Conservation (phyloP, 2,329 filamentous ascomycete genomes). For the Tolypocladium amazonense region DNA sequence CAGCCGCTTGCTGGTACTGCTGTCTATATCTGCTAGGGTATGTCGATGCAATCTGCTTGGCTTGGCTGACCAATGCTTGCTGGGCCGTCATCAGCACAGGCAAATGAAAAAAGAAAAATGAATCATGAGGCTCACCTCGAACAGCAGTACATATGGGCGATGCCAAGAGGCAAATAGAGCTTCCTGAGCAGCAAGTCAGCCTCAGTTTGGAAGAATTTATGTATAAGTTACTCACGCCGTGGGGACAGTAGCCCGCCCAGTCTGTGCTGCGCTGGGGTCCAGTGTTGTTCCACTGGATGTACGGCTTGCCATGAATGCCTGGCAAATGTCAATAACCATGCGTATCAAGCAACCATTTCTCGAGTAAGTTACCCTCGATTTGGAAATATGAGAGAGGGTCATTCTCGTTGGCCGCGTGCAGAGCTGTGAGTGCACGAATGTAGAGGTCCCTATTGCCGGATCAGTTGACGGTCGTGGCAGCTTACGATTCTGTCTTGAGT, state of each 20-base stretch:
- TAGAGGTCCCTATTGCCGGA: conserved; percentile 33
- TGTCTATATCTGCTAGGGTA: conserved; percentile 25
- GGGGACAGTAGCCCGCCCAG: conserved; percentile 35
- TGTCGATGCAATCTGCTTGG: conserved; percentile 31
- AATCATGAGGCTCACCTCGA: conserved; percentile 30
- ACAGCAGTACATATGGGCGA: conserved; percentile 41
- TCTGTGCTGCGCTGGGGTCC: conserved; percentile 16
- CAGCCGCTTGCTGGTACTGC: conserved; percentile 32
- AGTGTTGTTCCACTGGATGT: conserved; percentile 29
- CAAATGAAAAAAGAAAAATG: background rate
- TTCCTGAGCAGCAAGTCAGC: conserved; percentile 23
- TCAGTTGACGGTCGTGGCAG: background rate
- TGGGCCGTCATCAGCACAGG: background rate
- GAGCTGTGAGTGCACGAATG: conserved; percentile 31
- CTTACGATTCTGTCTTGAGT: background rate
- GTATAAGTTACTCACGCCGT: conserved; percentile 22
- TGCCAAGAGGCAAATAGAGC: conserved; percentile 45
- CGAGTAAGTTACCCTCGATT: conserved; percentile 25
- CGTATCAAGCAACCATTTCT: background rate
- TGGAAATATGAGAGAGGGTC: conserved; percentile 40
- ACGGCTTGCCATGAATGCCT: conserved; percentile 32
- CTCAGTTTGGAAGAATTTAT: background rate
- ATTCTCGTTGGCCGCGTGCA: conserved; percentile 28
- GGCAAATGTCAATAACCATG: background rate
- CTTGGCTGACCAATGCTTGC: conserved; percentile 41